Percentiles rank a stretch among this genome's conserved stretches.
Conservation (phyloP, 1,284 basidiomycete genomes). For the Cutaneotrichosporon cavernicola region DNA sequence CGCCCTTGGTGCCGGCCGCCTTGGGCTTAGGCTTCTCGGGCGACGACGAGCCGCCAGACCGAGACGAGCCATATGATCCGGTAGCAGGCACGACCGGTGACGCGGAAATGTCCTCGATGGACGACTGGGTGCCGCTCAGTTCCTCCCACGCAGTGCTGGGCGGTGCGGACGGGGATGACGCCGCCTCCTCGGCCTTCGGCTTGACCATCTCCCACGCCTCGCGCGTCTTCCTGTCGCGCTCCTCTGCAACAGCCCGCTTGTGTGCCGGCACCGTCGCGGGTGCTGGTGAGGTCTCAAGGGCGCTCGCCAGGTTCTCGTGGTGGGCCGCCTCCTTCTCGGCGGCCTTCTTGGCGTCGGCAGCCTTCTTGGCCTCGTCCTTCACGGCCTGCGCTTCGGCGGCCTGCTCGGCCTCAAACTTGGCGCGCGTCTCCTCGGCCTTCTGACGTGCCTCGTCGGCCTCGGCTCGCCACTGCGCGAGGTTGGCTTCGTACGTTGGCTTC, state of each 20-base stretch:
- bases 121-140: slow-evolving; percentile 35
- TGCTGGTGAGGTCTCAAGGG: slow-evolving; percentile 17
- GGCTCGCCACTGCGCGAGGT: slow-evolving; percentile 68
- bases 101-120: slow-evolving; percentile 36
- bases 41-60: slow-evolving; percentile 7
- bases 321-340: slow-evolving; percentile 27
- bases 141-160: slow-evolving; percentile 48
- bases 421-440: slow-evolving; percentile 71
- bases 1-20: neutral
- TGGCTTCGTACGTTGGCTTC: slow-evolving; percentile 67
- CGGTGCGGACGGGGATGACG: slow-evolving; percentile 36
- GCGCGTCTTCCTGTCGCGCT: slow-evolving; percentile 54
- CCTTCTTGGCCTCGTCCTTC: slow-evolving; percentile 29
- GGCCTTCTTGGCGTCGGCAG: slow-evolving; percentile 29
- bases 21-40: slow-evolving; percentile 14
- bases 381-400: slow-evolving; percentile 32
- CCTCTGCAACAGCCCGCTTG: slow-evolving; percentile 24
- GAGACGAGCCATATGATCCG: neutral
- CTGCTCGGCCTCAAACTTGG: slow-evolving; percentile 62
- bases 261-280: slow-evolving; percentile 12
- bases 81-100: slow-evolving; percentile 18
- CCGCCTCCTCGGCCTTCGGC: slow-evolving; percentile 37
- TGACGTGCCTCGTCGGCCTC: slow-evolving; percentile 69
- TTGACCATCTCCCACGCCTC: slow-evolving; percentile 61
- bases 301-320: slow-evolving; percentile 16